Conservation (phyloP, 2,329 filamentous ascomycete species). For the Camptophora hylomeconis region DNA sequence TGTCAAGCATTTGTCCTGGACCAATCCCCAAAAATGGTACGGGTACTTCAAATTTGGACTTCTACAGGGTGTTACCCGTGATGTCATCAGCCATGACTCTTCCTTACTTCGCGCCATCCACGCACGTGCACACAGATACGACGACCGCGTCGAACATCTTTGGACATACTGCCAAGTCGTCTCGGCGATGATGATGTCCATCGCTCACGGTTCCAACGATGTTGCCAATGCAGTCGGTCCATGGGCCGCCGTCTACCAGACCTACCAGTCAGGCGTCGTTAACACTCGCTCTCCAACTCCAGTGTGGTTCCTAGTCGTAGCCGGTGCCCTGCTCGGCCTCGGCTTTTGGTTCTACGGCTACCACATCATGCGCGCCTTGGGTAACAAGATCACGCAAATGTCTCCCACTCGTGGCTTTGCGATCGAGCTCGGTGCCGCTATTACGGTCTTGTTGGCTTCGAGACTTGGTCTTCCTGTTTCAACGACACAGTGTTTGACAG, state of each 20-base stretch:
- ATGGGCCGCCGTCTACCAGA: slow-evolving; percentile 27
- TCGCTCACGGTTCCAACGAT: slow-evolving; percentile 34
- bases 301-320: slow-evolving; percentile 27
- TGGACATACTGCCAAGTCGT: slow-evolving; percentile 33
- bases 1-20: slow-evolving; percentile 7
- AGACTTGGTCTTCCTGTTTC: slow-evolving; percentile 24
- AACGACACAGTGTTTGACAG: slow-evolving; percentile 26
- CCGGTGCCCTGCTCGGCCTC: slow-evolving; percentile 25
- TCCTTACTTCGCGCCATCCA: slow-evolving; percentile 27
- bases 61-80: slow-evolving; percentile 26
- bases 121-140: slow-evolving; percentile 30
- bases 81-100: slow-evolving; percentile 29
- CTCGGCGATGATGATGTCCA: slow-evolving; percentile 29
- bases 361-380: slow-evolving; percentile 27
- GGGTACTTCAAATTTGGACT: slow-evolving; percentile 6
- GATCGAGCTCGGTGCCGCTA: slow-evolving; percentile 29
- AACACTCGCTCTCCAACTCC: slow-evolving; percentile 22
- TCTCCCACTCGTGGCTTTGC: slow-evolving; percentile 25
- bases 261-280: slow-evolving; percentile 22
- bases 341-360: slow-evolving; percentile 28
- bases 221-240: slow-evolving; percentile 31
- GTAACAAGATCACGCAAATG: slow-evolving; percentile 30
- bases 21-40: slow-evolving; percentile 6
- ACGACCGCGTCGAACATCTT: slow-evolving; percentile 35
- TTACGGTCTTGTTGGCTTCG: slow-evolving; percentile 25